Evolutionary conservation across 73 alveolate species (phyloP).

Genomic region (Tetrahymena borealis): DNA sequence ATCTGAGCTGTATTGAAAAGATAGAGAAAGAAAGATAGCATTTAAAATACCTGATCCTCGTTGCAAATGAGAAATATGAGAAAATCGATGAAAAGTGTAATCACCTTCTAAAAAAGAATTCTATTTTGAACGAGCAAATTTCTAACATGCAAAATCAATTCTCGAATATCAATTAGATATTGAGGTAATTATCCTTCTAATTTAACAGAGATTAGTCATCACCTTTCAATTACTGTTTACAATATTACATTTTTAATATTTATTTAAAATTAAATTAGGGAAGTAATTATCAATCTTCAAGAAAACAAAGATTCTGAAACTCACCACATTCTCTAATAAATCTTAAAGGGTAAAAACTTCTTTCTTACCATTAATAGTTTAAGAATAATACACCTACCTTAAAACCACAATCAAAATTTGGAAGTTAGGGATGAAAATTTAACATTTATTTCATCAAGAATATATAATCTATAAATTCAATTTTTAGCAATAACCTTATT

Average conservation of each 20-base stretch:
- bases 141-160: not conserved
- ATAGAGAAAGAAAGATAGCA: not conserved
- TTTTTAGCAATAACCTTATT: not conserved
- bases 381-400: too few species aligned
- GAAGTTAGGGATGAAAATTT: too few species aligned
- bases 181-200: not conserved
- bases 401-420: too few species aligned
- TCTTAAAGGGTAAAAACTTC: not conserved
- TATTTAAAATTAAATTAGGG: not conserved
- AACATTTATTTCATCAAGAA: too few species aligned
- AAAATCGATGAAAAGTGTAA: not conserved
- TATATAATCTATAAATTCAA: too few species aligned
- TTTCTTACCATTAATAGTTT: too few species aligned
- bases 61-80: not conserved
- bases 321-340: not conserved
- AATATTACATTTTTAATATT: not conserved
- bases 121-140: not conserved
- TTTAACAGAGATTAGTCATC: too few species aligned
- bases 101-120: not conserved
- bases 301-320: not conserved
- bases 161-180: not conserved
- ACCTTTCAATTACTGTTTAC: too few species aligned
- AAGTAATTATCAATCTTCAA: not conserved
- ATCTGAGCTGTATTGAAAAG: not conserved
- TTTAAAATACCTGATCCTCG: not conserved